Evolutionary conservation across 176 grass and related monocot genomes (phyloP), one percentile per base, ranked within the genome.

Genomic region (Hordeum marinum): DNA sequence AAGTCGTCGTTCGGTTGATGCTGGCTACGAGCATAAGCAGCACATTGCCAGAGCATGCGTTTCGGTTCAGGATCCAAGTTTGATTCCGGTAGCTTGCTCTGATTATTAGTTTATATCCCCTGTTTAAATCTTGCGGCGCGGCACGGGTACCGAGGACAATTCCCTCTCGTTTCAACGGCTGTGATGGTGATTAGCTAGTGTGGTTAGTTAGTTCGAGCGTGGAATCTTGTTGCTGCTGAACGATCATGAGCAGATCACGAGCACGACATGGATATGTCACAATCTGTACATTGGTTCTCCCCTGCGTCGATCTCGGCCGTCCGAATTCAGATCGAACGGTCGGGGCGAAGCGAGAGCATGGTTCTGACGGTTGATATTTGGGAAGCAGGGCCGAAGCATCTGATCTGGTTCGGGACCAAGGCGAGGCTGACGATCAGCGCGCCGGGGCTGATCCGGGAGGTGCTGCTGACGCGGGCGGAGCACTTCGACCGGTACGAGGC

Each of bases 401-500:
- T 98, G 68, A 88, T 98, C 1, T 98, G 93, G 91, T 98, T 98
- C 26, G 96, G 96, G n/a, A 90, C 85, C 0, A 95, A 88, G 68
- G 72, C 93, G 40, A 88, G 96, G 37, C 68, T 98, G 45, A 42
- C 90, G 32, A 88, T 98, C 65, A 91, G 91, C 60, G 43, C 91
- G 68, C 96, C 93, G 55, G 93, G 92, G 54, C 88, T 98, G 63
- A 92, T 98, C 85, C 76, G 96, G 11, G 96, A 98, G 86, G 85
- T 98, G 42, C 68, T 98, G 43, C 76, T 95, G 58, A 89, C 96
- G 27, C 89, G 89, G 2, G 83, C 96, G 24, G 87, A 98, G 45
- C 77, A 87, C 41, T 95, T 98, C 85, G 96, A 98, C 85, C 89
- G 91, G 24, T 98, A 98, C 87, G 91, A 94, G 83, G 92, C 93